phyloP scores from a whole-genome alignment of 2,329 filamentous ascomycete species.

The Pseudogymnoascus verrucosus region DNA sequence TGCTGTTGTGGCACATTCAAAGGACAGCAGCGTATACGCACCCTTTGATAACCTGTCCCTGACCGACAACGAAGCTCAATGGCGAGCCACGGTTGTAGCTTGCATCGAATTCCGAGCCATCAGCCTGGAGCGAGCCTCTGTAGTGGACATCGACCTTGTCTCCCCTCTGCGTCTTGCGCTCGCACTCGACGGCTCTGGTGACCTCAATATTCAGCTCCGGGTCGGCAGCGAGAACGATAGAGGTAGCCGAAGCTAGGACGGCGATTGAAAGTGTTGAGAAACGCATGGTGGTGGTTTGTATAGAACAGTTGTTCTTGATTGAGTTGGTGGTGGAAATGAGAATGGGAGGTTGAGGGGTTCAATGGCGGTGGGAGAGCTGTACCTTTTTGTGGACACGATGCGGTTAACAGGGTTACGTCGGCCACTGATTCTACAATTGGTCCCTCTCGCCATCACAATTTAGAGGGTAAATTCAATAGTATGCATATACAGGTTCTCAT shows the following conservation, averaged over 20 bases:
- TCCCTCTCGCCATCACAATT: not conserved
- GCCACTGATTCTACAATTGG: not conserved
- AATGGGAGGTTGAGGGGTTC: conserved; percentile 7
- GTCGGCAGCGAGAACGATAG: conserved; percentile 22
- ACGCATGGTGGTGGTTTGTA: conserved; percentile 21
- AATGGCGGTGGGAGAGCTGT: not conserved
- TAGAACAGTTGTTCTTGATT: not conserved
- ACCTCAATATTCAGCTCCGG: conserved; percentile 69
- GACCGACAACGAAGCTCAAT: conserved; percentile 71
- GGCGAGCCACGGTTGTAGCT: conserved; percentile 71
- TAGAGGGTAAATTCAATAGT: conserved; percentile 7
- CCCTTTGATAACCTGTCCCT: conserved; percentile 83
- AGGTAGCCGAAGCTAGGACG: conserved; percentile 21
- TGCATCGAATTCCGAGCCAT: conserved; percentile 77
- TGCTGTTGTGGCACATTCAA: not conserved
- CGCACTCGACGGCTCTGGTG: conserved; percentile 66
- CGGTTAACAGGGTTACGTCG: conserved; percentile 5
- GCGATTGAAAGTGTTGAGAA: conserved; percentile 24
- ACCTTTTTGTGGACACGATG: conserved; percentile 7
- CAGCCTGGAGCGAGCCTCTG: conserved; percentile 65
- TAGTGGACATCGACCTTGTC: conserved; percentile 86
- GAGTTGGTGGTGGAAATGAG: not conserved
- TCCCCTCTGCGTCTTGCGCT: conserved; percentile 65
- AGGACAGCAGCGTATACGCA: conserved; percentile 33
- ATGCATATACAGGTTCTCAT: not conserved